Base-by-base conservation (phyloP, 2,329 filamentous ascomycete species). In the Colletotrichum zoysiae region DNA sequence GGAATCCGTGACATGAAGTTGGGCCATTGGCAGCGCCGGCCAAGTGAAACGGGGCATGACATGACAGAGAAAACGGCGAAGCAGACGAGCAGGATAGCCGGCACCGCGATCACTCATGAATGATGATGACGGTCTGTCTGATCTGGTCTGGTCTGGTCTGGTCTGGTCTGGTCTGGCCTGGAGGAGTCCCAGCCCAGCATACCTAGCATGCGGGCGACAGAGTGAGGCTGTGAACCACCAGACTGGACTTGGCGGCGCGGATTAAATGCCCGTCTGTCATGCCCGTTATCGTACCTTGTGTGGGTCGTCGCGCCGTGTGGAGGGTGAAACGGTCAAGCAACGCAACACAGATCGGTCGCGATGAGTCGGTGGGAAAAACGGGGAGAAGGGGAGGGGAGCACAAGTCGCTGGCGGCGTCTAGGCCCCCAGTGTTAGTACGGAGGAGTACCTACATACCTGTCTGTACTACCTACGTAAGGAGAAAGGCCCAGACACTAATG, bases 1-100 rank as follows among this genome's bases (percentile, higher is more conserved):
- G 53, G 44, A 65, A 59, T 70, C 61, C 35, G 61, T 65, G 67
- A 70, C 67, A 70, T 55, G 38, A 48, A 69, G 48, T 65, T 70
- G 60, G 61, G 55, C 67, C 61, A 70, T 59, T 53, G 53, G 61
- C 53, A 65, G 57, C 65, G 40, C 50, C 33, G 40, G 53, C 55
- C 61, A 59, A 60, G n/a, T 65, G 23, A 68, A 68, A 58, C 51
- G 67, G 44, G 53, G 61, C 5, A 9, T 30, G 30, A 4, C 30
- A 30, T 30, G 4, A n/a, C 8, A 20, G 44, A 46, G 18, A 26
- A 65, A 55, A 44, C 67, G 61, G 61, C 33, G 44, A 65, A 70
- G 67, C 60, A 56, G 42, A 23, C 35, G 46, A 56, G 46, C 46
- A 33, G 53, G 67, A 46, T 42, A 66, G 61, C 30, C 61, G 67